Percentiles rank a stretch among this genome's conserved stretches.
phyloP scores from a whole-genome alignment of 2,329 filamentous ascomycete species.

The Nemania abortiva region DNA sequence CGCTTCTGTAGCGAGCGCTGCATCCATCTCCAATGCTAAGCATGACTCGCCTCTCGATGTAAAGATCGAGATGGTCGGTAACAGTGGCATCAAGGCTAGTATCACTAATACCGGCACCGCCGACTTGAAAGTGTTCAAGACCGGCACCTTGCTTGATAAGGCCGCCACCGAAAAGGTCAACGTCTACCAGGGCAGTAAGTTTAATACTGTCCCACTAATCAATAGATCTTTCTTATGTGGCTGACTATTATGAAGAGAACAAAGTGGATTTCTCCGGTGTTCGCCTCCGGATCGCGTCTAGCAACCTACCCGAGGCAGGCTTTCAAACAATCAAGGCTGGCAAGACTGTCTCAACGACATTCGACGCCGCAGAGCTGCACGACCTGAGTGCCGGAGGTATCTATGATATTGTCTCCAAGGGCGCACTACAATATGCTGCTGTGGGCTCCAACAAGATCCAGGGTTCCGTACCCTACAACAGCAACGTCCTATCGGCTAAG shows the following conservation, averaged over 20 bases:
- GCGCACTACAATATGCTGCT: slow-evolving; percentile 67
- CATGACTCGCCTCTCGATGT: slow-evolving; percentile 58
- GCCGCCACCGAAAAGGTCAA: slow-evolving; percentile 65
- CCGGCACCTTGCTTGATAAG: slow-evolving; percentile 65
- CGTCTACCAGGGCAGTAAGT: slow-evolving; percentile 56
- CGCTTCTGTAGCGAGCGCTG: slow-evolving; percentile 53
- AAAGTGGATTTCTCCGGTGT: slow-evolving; percentile 65
- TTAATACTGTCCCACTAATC: background rate
- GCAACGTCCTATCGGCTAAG: slow-evolving; percentile 68
- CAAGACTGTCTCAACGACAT: slow-evolving; percentile 63
- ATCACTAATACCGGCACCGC: slow-evolving; percentile 65
- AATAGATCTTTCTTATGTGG: too few species aligned
- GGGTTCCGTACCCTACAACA: slow-evolving; percentile 67
- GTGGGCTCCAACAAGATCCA: slow-evolving; percentile 64
- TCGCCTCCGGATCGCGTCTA: slow-evolving; percentile 58
- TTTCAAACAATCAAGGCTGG: slow-evolving; percentile 63
- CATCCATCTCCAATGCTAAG: slow-evolving; percentile 49
- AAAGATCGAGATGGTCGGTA: slow-evolving; percentile 61
- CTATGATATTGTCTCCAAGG: slow-evolving; percentile 67
- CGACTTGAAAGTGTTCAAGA: slow-evolving; percentile 64
- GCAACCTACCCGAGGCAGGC: slow-evolving; percentile 58
- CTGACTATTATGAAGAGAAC: slow-evolving; percentile 49
- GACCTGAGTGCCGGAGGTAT: slow-evolving; percentile 64
- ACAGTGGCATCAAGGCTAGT: slow-evolving; percentile 64
- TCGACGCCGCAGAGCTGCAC: slow-evolving; percentile 68